Base-by-base conservation (phyloP, 768 basidiomycete species). In the Clitopilus hobsonii region DNA sequence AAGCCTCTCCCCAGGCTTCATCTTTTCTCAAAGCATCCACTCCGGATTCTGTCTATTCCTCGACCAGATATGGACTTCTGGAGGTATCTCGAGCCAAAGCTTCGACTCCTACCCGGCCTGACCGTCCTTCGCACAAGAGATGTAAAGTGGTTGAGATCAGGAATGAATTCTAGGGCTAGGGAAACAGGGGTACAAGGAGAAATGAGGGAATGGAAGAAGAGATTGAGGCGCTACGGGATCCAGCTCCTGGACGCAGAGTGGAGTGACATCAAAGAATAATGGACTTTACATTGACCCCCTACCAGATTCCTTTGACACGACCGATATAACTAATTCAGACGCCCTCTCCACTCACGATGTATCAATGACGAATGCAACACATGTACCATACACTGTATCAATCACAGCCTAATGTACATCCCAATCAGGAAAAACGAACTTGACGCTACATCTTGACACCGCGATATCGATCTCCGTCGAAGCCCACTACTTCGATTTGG, bases 171-270 rank as follows among this genome's bases (percentile, higher is more conserved):
- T 0, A 74, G 78, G 56, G 91, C 91, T 23, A 83, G 81, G 59
- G 83, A 79, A 58, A 80, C 90, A 6, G 91, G 91, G 6, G 79
- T 90, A 13, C 90, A 91, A 68, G 91, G 89, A 38, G 87, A 90
- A 65, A 85, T 93, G 82, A 72, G 75, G 58, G 80, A 84, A 54
- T 93, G 91, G 91, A 77, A 76, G 56, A 76, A 80, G 48, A 78
- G 85, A 52, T 72, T 93, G 27, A 71, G 71, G 10, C 74, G 82
- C 54, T 73, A 79, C 61, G 74, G 80, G 1, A 78, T 93, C 48
- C 74, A 77, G 20, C 69, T 93, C 25, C 71, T 92, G 52, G 91
- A 93, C 62, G 76, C 79, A 14, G 83, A 89, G 55, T 91, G 91
- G 88, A 83, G 76, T 56, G 77, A 79, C 56, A 69, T 70, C 54